Evolutionary conservation across 495 filamentous ascomycete genomes (phyloP), one percentile per base, ranked within the genome.

Genomic region (Pseudoneurospora amorphoporcata): DNA sequence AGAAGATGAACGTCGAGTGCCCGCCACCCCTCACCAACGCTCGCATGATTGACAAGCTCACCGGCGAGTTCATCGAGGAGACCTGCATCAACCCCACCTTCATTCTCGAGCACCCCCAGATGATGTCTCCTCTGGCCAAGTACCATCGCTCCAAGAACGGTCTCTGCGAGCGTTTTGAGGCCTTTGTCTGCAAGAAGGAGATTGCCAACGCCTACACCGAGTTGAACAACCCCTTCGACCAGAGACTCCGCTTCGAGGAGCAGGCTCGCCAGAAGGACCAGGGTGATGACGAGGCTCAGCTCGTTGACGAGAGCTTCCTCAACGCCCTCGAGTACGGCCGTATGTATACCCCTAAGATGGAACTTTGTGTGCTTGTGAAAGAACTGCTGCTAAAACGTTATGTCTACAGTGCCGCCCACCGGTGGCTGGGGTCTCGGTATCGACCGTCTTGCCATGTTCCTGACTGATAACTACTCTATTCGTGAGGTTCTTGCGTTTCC

Each of bases 121-220:
- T 97, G 90, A 99, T 99, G 96, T 95, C 92, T 23, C 95, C 95
- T 5, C 86, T 98, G 39, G 96, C 95, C 86, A 98, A 99, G 87
- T 93, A 92, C 82, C 92, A 97, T 83, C 92, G 96, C 73, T 77
- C 84, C 72, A 87, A 89, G 73, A 86, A 89, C 68, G 96, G 96
- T 76, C 88, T 99, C 16, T 97, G 94, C 80, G 95, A 99, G 84
- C 90, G 96, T 70, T 98, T 98, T 83, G 95, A 99, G 83, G 94
- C 92, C 23, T 99, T 99, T 78, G 96, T 97, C 39, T 94, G 92
- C 87, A 97, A 93, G 86, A 97, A 98, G 87, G 94, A 97, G 80
- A 96, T 98, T 75, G 90, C 89, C 73, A 97, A 98, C 77, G 94
- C 94, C 3, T 98, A 98, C 85, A 99, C 95, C 16, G 95, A 98